A percentile compares a stretch with the other conserved stretches of the same genome.
These are phyloP conservation scores for Fallopia convolvulus DNA, from an alignment of 148 eudicot species.

Conservation along the genomic window DNA sequence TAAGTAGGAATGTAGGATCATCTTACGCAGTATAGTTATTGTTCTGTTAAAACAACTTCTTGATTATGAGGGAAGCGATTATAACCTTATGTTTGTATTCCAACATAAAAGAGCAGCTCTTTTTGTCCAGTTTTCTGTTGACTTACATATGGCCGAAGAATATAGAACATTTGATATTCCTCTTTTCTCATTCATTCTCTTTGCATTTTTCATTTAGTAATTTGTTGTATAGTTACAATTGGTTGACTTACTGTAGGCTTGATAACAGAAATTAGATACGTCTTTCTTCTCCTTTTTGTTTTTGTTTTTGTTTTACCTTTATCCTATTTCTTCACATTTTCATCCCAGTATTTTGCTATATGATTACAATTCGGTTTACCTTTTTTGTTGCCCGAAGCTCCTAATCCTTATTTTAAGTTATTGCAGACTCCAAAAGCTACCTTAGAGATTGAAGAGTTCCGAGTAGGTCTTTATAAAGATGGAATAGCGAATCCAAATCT, in stretches of 20 bases:
- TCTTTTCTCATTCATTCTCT: neutral
- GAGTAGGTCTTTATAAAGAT: conserved; percentile 71
- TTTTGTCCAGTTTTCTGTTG: neutral
- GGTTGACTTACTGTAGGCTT: neutral
- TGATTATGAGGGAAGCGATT: neutral
- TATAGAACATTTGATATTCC: neutral
- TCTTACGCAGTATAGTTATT: neutral
- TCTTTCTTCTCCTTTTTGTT: neutral
- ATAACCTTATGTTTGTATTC: neutral
- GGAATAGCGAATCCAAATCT: conserved; percentile 61
- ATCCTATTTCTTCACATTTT: neutral
- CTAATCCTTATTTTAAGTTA: conserved; percentile 6
- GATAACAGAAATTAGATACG: neutral
- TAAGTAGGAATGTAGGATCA: neutral
- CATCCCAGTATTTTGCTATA: neutral
- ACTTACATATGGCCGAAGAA: neutral
- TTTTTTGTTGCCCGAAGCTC: conserved; percentile 3
- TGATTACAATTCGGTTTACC: neutral
- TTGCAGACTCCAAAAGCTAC: conserved; percentile 85
- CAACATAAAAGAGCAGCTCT: neutral
- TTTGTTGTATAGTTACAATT: neutral
- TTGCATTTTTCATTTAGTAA: neutral
- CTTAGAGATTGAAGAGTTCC: conserved; percentile 71
- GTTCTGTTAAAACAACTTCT: neutral
- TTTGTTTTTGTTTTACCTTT: no score